Conservation (phyloP, 1,284 basidiomycete genomes). For the Apiotrichum veenhuisii region DNA sequence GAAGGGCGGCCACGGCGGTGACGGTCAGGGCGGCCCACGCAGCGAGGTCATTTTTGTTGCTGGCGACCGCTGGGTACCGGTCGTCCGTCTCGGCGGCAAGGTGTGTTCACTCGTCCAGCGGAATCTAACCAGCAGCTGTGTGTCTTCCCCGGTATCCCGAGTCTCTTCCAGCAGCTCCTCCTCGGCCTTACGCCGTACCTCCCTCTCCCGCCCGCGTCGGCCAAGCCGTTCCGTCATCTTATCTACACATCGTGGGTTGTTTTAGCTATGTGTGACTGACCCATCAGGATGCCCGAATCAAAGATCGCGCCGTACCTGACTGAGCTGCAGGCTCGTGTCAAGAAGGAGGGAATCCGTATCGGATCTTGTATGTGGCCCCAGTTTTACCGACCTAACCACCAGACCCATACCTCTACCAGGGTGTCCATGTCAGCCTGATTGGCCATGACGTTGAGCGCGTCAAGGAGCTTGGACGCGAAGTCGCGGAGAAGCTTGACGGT, state of each 20-base stretch:
- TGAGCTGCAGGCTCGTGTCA: constrained; percentile 68
- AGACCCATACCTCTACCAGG: constrained; percentile 59
- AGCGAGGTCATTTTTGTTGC: constrained; percentile 71
- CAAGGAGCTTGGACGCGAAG: constrained; percentile 61
- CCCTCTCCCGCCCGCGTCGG: constrained; percentile 65
- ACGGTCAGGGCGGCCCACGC: constrained; percentile 44
- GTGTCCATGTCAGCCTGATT: constrained; percentile 68
- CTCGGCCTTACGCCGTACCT: constrained; percentile 67
- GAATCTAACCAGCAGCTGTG: constrained; percentile 56
- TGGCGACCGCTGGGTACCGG: constrained; percentile 80
- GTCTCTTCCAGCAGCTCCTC: constrained; percentile 75
- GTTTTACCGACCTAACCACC: neutral
- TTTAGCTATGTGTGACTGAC: neutral
- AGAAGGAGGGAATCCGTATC: constrained; percentile 71
- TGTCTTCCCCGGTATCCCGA: constrained; percentile 85
- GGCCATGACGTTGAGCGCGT: constrained; percentile 61
- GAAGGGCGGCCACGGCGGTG: constrained; percentile 24
- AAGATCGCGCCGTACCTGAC: constrained; percentile 85
- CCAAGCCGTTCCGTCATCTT: constrained; percentile 69
- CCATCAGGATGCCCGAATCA: constrained; percentile 69
- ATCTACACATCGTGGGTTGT: constrained; percentile 67
- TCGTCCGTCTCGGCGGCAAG: constrained; percentile 74
- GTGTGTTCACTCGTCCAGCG: constrained; percentile 22
- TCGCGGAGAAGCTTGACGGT: constrained; percentile 53
- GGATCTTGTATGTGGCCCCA: constrained; percentile 59